Conservation (phyloP, 2,329 filamentous ascomycete genomes). For the Neoscytalidium dimidiatum region DNA sequence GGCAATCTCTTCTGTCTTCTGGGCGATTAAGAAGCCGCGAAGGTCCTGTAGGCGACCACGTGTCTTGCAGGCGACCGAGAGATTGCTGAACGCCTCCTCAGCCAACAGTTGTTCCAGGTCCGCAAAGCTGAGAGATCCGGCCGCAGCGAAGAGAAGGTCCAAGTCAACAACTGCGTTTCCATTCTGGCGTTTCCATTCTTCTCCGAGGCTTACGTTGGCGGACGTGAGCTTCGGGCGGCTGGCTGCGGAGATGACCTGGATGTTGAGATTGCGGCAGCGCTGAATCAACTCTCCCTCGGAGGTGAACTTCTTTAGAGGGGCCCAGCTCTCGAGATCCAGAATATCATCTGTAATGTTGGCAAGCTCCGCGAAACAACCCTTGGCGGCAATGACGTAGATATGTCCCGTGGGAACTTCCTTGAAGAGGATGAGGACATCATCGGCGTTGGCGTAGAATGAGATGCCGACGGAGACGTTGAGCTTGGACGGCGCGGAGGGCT, state of each 20-base stretch:
- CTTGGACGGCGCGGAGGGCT: conserved; percentile 24
- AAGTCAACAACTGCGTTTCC: conserved; percentile 26
- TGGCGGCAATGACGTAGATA: conserved; percentile 33
- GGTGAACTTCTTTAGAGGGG: conserved; percentile 23
- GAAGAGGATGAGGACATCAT: conserved; percentile 35
- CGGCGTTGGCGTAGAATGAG: conserved; percentile 34
- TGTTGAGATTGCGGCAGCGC: conserved; percentile 23
- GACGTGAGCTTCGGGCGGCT: conserved; percentile 21
- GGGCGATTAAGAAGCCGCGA: conserved; percentile 28
- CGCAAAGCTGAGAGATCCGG: conserved; percentile 24
- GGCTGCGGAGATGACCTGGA: conserved; percentile 25
- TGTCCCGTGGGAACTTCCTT: conserved; percentile 27
- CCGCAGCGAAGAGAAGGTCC: conserved; percentile 25
- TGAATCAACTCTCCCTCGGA: conserved; percentile 26
- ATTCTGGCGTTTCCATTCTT: conserved; percentile 27
- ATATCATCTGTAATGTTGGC: conserved; percentile 7
- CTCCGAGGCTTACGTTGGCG: conserved; percentile 26
- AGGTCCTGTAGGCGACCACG: conserved; percentile 28
- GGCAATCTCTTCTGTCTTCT: conserved; percentile 32
- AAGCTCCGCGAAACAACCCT: conserved; percentile 32
- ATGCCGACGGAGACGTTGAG: conserved; percentile 37
- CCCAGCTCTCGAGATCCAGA: conserved; percentile 29
- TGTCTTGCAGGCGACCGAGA: conserved; percentile 35
- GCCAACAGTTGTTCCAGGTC: conserved; percentile 28
- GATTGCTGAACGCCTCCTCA: conserved; percentile 32